Conservation (phyloP, 2,329 filamentous ascomycete genomes). For the Lasiodiplodia citricola region DNA sequence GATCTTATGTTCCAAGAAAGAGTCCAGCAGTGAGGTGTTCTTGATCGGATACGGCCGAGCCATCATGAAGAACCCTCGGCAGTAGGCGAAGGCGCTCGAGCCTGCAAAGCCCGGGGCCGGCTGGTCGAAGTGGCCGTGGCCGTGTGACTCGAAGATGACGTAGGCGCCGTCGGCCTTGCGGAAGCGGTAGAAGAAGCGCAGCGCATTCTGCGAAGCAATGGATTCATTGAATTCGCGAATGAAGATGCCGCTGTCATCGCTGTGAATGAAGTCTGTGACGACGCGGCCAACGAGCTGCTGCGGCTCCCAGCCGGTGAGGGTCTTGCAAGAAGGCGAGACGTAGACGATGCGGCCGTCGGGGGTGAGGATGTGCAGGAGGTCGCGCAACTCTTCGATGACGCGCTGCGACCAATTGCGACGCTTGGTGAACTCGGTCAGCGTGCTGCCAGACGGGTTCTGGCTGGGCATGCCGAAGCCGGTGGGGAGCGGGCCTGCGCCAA, state of each 20-base stretch:
- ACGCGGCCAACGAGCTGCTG: constrained; percentile 75
- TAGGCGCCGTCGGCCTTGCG: constrained; percentile 75
- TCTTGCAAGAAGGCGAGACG: constrained; percentile 77
- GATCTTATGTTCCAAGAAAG: constrained; percentile 94
- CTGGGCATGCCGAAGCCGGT: constrained; percentile 57
- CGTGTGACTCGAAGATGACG: constrained; percentile 86
- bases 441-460: constrained; percentile 55
- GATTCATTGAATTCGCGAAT: constrained; percentile 88
- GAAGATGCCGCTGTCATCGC: constrained; percentile 82
- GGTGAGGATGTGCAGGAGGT: constrained; percentile 86
- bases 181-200: constrained; percentile 88
- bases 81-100: constrained; percentile 66
- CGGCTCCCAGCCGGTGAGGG: constrained; percentile 75
- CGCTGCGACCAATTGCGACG: constrained; percentile 83
- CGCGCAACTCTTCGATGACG: constrained; percentile 86
- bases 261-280: constrained; percentile 82
- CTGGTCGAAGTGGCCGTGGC: constrained; percentile 84
- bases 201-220: constrained; percentile 76
- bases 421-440: constrained; percentile 69
- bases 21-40: constrained; percentile 84
- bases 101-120: constrained; percentile 66
- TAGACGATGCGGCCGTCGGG: constrained; percentile 84
- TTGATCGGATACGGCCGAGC: constrained; percentile 87
- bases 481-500: constrained; percentile 61
- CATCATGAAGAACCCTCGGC: constrained; percentile 93